phyloP scores from a whole-genome alignment of 768 basidiomycete genomes.

The Suillus subalutaceus region DNA sequence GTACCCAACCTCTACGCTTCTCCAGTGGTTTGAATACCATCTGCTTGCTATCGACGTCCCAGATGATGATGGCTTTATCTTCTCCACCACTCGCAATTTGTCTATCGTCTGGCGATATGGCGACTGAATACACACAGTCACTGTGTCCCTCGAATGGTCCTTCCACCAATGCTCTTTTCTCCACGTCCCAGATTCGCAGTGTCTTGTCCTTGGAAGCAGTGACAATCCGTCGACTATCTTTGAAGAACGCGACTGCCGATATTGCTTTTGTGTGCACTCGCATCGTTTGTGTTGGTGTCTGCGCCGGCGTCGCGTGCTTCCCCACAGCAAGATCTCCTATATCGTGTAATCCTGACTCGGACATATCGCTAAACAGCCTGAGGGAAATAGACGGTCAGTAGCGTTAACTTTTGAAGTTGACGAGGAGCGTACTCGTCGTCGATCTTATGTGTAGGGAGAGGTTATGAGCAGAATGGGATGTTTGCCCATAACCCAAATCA shows the following conservation, averaged over 20 bases:
- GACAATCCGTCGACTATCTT: constrained; percentile 27
- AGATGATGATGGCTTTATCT: no score
- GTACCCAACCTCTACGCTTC: no score
- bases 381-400: not conserved
- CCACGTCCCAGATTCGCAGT: constrained; percentile 31
- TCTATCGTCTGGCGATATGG: no score
- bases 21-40: no score
- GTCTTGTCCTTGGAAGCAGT: constrained; percentile 29
- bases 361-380: not conserved
- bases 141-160: constrained; percentile 24
- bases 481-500: not conserved
- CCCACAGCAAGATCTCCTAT: not conserved
- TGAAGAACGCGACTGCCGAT: constrained; percentile 30
- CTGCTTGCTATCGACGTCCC: no score
- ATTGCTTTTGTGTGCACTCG: not conserved
- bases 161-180: constrained; percentile 18
- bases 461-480: not conserved
- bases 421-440: not conserved
- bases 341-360: not conserved
- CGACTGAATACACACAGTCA: no score
- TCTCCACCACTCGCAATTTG: no score
- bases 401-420: not conserved
- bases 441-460: no score
- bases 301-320: not conserved
- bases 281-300: not conserved